Base-by-base conservation (phyloP, 352 stramenopile genomes). In the Achlya hypogyna region DNA sequence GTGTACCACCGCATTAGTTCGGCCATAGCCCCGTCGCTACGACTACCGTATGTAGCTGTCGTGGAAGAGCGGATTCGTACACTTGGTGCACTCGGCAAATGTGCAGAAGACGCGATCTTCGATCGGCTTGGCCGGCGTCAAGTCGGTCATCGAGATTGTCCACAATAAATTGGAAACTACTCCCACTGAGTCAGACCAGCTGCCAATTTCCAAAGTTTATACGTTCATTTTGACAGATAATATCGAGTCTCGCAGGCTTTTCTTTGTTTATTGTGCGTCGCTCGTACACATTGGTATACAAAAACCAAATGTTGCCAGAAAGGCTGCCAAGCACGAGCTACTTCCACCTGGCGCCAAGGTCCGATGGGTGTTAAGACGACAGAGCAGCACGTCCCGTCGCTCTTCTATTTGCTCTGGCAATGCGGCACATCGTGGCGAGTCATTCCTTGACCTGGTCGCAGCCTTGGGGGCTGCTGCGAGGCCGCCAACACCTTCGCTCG, bases 21-120 rank as follows among this genome's bases (percentile, higher is more conserved):
- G 25, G 23, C 18, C n/a, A 9, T 34, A 25, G 54, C 10, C 12
- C 5, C 8, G 10, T 56, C 8, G 42, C 32, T 8, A 27, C 12
- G 31, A 27, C 23, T 63, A 63, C 54, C 54, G 54, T 14, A 63
- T 63, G 42, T 63, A 63, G 42, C 32, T 63, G 54, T 63, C 54
- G 42, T 22, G 18, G 25, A 63, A 63, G 23, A 63, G 42, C 6
- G 49, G 49, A 10, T 51, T 10, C 29, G 12, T n/a, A 27, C 54
- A 63, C 27, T 63, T 22, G 8, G 54, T 43, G 25, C 54, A 63
- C 27, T n/a, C 35, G n/a, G 25, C 28, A 29, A 63, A 63, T 12
- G 54, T 63, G 54, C 54, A 63, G 28, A 49, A 63, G 34, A 63
- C 54, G 42, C 54, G 54, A 6, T 35, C 14, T 52, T 62, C 53